Percentiles rank a stretch among this genome's conserved stretches.
Conservation (phyloP, 179 eudicot species). For the Spergularia azorica region DNA sequence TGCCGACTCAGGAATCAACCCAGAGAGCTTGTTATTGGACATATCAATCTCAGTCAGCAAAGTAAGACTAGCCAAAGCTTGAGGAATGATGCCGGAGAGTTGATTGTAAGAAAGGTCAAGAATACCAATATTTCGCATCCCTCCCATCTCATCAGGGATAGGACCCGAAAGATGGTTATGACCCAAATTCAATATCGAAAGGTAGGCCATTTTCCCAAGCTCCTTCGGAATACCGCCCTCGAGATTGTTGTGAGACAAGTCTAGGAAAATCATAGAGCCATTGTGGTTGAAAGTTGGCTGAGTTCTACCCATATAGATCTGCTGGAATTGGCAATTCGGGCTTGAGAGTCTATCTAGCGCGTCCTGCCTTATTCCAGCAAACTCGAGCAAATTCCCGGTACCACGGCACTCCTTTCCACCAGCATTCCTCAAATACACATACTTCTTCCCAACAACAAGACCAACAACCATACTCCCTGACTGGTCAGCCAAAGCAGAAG, state of each 20-base stretch:
- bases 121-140: conserved; percentile 67
- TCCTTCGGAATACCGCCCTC: conserved; percentile 85
- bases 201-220: conserved; percentile 73
- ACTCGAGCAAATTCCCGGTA: conserved; percentile 89
- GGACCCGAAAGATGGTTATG: conserved; percentile 77
- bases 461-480: conserved; percentile 73
- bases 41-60: conserved; percentile 68
- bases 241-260: conserved; percentile 67
- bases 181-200: conserved; percentile 67
- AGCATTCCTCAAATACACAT: conserved; percentile 70
- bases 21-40: conserved; percentile 68
- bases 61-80: conserved; percentile 53
- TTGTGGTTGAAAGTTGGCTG: conserved; percentile 78
- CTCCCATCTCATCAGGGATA: conserved; percentile 69
- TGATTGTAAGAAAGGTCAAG: conserved; percentile 72
- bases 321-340: conserved; percentile 61
- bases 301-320: conserved; percentile 63
- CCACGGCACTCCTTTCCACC: conserved; percentile 83
- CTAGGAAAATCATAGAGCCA: conserved; percentile 91
- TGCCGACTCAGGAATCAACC: conserved; percentile 69
- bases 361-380: conserved; percentile 64
- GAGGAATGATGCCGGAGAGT: conserved; percentile 76
- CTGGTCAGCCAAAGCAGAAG: conserved; percentile 67
- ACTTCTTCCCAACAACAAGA: conserved; percentile 67
- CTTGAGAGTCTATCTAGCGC: conserved; percentile 58